These are phyloP conservation scores for Cyphellophora europaea DNA, from an alignment of 2,329 filamentous ascomycete genomes.

Conservation along the genomic window DNA sequence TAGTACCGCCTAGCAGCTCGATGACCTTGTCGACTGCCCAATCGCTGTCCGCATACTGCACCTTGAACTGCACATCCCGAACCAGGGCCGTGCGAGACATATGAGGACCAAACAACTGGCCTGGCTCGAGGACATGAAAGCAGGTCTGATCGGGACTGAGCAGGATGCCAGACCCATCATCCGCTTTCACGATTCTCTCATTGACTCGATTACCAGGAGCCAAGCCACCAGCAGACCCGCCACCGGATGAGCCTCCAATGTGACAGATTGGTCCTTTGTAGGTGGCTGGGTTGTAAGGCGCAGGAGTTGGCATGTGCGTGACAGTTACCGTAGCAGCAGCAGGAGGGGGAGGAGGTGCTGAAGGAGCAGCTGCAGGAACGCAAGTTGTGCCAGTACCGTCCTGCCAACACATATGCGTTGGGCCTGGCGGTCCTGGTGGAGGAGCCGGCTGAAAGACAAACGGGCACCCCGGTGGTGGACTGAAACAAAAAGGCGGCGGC, in stretches of 20 bases:
- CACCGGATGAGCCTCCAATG: not conserved
- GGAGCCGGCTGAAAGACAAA: slow-evolving; percentile 1
- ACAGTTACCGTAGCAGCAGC: slow-evolving; percentile 6
- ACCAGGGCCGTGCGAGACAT: not conserved
- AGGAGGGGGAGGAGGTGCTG: slow-evolving; percentile 5
- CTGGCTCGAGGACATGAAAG: slow-evolving; percentile 48
- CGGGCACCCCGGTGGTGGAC: not conserved
- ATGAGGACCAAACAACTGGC: slow-evolving; percentile 1
- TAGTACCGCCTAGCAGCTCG: slow-evolving; percentile 48
- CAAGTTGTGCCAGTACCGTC: slow-evolving; percentile 11
- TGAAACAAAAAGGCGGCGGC: not conserved
- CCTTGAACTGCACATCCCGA: slow-evolving; percentile 35
- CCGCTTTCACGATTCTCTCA: slow-evolving; percentile 38
- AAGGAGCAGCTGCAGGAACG: slow-evolving; percentile 8
- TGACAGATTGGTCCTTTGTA: not conserved
- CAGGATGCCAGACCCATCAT: slow-evolving; percentile 39
- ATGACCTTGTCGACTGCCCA: slow-evolving; percentile 49
- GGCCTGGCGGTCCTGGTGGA: slow-evolving; percentile 5
- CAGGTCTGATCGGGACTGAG: slow-evolving; percentile 51
- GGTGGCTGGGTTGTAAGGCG: slow-evolving; percentile 1
- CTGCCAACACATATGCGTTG: not conserved
- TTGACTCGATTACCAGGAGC: slow-evolving; percentile 16
- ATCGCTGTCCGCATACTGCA: slow-evolving; percentile 43
- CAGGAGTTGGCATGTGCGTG: slow-evolving; percentile 7
- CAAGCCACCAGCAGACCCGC: slow-evolving; percentile 1